These are phyloP conservation scores for Apiospora phragmitis DNA, from an alignment of 2,329 filamentous ascomycete genomes.

Conservation along the genomic window DNA sequence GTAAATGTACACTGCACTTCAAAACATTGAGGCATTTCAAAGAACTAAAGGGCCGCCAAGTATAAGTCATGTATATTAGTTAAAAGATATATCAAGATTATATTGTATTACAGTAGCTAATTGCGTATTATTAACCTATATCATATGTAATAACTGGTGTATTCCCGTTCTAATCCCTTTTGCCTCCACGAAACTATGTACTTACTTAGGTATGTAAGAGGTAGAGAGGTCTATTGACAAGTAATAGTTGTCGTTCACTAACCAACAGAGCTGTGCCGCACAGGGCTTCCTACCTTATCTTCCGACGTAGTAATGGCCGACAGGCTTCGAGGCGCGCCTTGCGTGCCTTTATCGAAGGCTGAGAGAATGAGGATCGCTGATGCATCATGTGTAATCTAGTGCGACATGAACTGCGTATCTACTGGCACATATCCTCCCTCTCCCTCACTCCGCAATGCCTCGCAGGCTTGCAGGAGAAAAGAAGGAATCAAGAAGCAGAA, in stretches of 20 bases:
- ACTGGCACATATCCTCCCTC: not conserved
- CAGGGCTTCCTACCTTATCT: conserved; percentile 3
- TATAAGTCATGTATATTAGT: not conserved
- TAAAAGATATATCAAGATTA: not conserved
- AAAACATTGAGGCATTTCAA: not conserved
- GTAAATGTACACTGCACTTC: not conserved
- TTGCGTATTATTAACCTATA: not conserved
- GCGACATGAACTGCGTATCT: not conserved
- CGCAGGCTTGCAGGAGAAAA: not conserved
- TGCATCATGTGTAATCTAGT: not conserved
- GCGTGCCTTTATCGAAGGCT: conserved; percentile 1
- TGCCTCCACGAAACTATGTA: not conserved
- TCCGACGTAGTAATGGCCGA: not conserved
- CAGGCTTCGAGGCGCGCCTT: not conserved
- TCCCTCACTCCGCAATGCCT: not conserved
- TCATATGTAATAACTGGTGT: not conserved
- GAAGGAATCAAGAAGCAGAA: not conserved
- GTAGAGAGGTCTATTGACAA: too few relatives aligned
- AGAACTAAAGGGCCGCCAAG: not conserved
- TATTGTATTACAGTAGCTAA: not conserved
- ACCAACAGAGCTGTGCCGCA: not conserved
- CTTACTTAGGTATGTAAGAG: too few relatives aligned
- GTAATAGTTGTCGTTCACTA: not conserved
- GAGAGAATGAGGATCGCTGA: not conserved
- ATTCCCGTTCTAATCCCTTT: not conserved